Conservation (phyloP, 106 monocot genomes). For the Alisma plantagoaquatica region DNA sequence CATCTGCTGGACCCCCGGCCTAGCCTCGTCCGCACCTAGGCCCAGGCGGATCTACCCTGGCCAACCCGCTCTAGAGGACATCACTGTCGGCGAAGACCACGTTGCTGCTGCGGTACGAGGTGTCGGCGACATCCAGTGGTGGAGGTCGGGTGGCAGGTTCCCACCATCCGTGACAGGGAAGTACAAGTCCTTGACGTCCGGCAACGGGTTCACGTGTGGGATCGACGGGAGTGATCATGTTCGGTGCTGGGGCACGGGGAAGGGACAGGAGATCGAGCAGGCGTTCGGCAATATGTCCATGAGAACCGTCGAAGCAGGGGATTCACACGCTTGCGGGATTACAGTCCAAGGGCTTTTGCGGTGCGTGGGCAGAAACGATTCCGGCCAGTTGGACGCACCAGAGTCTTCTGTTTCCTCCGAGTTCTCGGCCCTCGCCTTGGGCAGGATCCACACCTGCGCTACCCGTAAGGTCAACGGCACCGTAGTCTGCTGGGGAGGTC, state of each 20-base stretch:
- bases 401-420: slow-evolving; percentile 15
- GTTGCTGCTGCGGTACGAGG: slow-evolving; percentile 30
- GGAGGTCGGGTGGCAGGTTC: slow-evolving; percentile 38
- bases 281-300: slow-evolving; percentile 38
- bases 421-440: slow-evolving; percentile 43
- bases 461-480: slow-evolving; percentile 29
- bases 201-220: slow-evolving; percentile 58
- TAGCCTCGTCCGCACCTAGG: slow-evolving; percentile 1
- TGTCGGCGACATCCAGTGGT: slow-evolving; percentile 25
- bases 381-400: slow-evolving; percentile 21
- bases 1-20: slow-evolving; percentile 47
- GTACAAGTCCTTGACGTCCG: slow-evolving; percentile 59
- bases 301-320: slow-evolving; percentile 48
- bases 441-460: slow-evolving; percentile 57
- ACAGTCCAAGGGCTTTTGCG: slow-evolving; percentile 19
- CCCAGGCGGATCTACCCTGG: slow-evolving; percentile 63
- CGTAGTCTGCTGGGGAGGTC: slow-evolving; percentile 64
- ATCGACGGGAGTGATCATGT: slow-evolving; percentile 18
- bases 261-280: slow-evolving; percentile 6
- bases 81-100: slow-evolving; percentile 62
- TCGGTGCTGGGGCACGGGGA: slow-evolving; percentile 41
- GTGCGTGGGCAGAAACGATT: slow-evolving; percentile 40
- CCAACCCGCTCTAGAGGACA: slow-evolving; percentile 8
- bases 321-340: slow-evolving; percentile 55
- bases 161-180: slow-evolving; percentile 10